Percentiles rank a stretch among this genome's conserved stretches.
Conservation (phyloP, 305 asterid species). For the Caryopteris hybrid region DNA sequence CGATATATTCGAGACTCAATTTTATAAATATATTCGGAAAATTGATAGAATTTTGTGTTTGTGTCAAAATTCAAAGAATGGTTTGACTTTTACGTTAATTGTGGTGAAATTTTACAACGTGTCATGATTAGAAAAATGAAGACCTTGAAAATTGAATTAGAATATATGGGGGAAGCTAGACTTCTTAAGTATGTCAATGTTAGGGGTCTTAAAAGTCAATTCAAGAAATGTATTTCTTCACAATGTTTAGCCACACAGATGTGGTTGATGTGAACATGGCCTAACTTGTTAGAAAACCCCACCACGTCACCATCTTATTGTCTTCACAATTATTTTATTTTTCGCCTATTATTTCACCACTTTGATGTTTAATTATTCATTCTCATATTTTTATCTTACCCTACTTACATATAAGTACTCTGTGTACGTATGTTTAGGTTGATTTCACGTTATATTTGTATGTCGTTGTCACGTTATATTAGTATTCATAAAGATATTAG, state of each 20-base stretch:
- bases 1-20: too few species aligned
- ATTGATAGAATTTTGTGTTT: not conserved
- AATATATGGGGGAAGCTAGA: conserved; percentile 12
- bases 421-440: too few species aligned
- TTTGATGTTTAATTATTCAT: too few species aligned
- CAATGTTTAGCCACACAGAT: not conserved
- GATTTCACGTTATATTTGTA: too few species aligned
- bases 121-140: conserved; percentile 1
- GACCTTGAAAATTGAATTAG: not conserved
- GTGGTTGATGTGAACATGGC: conserved; percentile 27
- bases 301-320: not conserved
- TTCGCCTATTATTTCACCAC: too few species aligned
- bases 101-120: not conserved
- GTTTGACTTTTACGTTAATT: conserved; percentile 17
- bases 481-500: too few species aligned
- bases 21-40: not conserved
- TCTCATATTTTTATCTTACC: too few species aligned
- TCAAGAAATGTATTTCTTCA: conserved; percentile 1
- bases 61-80: conserved; percentile 7
- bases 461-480: too few species aligned
- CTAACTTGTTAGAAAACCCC: conserved; percentile 16
- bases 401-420: too few species aligned
- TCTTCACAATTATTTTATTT: too few species aligned
- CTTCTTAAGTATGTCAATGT: conserved; percentile 18
- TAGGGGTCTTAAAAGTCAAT: conserved; percentile 17